Conservation (phyloP, 176 grass and related monocot species). For the Stipa capillata region DNA sequence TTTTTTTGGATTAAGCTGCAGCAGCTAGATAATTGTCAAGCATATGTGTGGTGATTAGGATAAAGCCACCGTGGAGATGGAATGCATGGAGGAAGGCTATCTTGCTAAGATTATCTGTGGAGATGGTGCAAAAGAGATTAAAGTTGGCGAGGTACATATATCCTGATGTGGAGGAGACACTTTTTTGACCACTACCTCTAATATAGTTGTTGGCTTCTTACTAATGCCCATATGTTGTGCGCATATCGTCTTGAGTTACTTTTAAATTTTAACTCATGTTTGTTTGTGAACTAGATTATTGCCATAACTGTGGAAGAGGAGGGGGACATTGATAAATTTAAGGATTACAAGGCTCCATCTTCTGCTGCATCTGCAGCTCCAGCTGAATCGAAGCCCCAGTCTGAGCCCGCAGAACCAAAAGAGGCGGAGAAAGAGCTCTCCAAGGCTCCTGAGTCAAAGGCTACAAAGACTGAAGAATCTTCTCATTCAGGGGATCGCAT, state of each 20-base stretch:
- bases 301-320: constrained; percentile 63
- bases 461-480: constrained; percentile 35
- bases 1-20: no score
- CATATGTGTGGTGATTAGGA: constrained; percentile 41
- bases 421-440: constrained; percentile 19
- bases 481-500: constrained; percentile 39
- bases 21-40: constrained; percentile 1
- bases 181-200: constrained; percentile 17
- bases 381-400: constrained; percentile 22
- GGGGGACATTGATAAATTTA: constrained; percentile 59
- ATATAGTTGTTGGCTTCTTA: background rate
- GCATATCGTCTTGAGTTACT: no score
- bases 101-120: constrained; percentile 85
- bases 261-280: background rate
- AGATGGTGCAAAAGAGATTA: constrained; percentile 91
- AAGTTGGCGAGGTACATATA: constrained; percentile 86
- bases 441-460: constrained; percentile 30
- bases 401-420: constrained; percentile 17
- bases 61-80: constrained; percentile 96
- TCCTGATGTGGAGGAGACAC: constrained; percentile 37
- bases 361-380: constrained; percentile 34
- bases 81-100: constrained; percentile 99
- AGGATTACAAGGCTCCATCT: constrained; percentile 51
- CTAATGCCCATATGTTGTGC: background rate
- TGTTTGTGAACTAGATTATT: constrained; percentile 37